A percentile compares a stretch with the other conserved stretches of the same genome.
Evolutionary conservation across 1,284 basidiomycete genomes (phyloP).

Genomic region (Cryptococcus maquisensis): DNA sequence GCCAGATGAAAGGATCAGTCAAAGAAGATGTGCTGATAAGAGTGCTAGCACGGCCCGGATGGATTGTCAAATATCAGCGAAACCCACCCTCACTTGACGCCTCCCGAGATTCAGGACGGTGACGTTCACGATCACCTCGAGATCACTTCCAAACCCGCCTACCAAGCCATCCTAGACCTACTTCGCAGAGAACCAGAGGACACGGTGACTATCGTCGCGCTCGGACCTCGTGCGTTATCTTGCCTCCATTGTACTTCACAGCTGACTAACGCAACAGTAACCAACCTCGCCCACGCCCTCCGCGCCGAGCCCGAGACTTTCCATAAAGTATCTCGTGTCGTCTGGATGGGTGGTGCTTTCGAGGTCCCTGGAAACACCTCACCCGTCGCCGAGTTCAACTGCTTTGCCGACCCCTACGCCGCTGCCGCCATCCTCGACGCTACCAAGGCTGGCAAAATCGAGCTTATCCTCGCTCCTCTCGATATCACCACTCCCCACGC

Average conservation of each 20-base stretch:
- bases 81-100: constrained; percentile 68
- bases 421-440: constrained; percentile 55
- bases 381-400: constrained; percentile 85
- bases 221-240: constrained; percentile 63
- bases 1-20: background rate
- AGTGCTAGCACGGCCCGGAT: constrained; percentile 59
- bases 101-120: constrained; percentile 44
- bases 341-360: constrained; percentile 94
- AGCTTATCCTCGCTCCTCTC: constrained; percentile 68
- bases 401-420: constrained; percentile 87
- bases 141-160: constrained; percentile 54
- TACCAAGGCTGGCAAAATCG: constrained; percentile 29
- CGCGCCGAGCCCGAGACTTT: constrained; percentile 58
- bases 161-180: constrained; percentile 65
- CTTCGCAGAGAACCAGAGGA: constrained; percentile 59
- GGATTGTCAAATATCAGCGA: constrained; percentile 70
- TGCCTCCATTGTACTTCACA: background rate
- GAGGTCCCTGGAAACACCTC: constrained; percentile 89
- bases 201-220: constrained; percentile 73
- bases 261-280: constrained; percentile 51
- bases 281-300: constrained; percentile 72
- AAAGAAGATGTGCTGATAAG: background rate
- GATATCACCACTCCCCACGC: constrained; percentile 77
- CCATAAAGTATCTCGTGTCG: constrained; percentile 60
- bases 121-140: constrained; percentile 55